phyloP scores from a whole-genome alignment of 2,329 filamentous ascomycete species.

The Nakataea oryzae region DNA sequence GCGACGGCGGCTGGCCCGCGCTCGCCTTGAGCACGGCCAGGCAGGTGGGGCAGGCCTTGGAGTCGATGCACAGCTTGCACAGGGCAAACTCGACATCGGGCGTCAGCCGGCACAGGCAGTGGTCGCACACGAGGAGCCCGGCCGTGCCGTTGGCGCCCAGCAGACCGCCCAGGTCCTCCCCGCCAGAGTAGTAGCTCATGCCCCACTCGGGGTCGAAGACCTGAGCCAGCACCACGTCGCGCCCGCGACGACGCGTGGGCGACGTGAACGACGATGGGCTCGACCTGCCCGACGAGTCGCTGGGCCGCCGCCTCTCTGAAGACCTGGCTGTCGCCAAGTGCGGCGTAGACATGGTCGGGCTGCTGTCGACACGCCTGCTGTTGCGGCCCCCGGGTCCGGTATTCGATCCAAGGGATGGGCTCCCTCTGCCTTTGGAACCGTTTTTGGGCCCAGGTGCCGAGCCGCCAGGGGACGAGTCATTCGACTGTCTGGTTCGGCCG shows the following conservation, averaged over 20 bases:
- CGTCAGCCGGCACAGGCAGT: conserved; percentile 1
- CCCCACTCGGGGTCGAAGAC: not conserved
- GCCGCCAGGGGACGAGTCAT: not conserved
- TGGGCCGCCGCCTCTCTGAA: not conserved
- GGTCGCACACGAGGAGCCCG: not conserved
- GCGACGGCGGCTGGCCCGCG: not conserved
- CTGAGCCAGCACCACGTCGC: not conserved
- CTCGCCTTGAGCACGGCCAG: not conserved
- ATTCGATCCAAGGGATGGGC: not conserved
- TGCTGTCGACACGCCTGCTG: not conserved
- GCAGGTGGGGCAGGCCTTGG: not conserved
- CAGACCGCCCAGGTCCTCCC: not conserved
- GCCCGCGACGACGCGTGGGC: not conserved
- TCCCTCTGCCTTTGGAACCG: not conserved
- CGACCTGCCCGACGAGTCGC: not conserved
- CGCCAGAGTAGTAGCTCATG: not conserved
- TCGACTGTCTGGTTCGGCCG: not conserved
- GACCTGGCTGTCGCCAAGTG: not conserved
- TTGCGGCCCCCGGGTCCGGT: not conserved
- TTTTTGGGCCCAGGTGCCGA: not conserved
- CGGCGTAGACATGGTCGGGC: not conserved
- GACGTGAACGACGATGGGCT: not conserved
- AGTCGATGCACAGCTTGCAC: conserved; percentile 3
- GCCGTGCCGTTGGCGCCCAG: not conserved
- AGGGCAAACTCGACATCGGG: conserved; percentile 1